A percentile compares a stretch with the other conserved stretches of the same genome.
These are phyloP conservation scores for Fonsecaea nubica DNA, from an alignment of 2,329 filamentous ascomycete genomes.

Conservation along the genomic window DNA sequence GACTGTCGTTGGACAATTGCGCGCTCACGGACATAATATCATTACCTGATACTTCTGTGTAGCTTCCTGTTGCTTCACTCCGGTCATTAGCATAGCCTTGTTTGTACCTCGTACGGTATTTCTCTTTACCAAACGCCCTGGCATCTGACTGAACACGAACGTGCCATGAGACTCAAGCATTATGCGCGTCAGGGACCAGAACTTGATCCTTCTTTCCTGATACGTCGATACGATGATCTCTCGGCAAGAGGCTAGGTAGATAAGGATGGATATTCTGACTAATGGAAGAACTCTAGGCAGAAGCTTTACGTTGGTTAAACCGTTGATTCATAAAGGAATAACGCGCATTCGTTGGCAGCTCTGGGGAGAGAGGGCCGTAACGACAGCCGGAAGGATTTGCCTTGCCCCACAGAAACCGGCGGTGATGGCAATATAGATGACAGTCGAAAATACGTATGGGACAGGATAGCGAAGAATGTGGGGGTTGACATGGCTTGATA, in stretches of 20 bases:
- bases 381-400: too few species aligned
- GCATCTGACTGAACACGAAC: background rate
- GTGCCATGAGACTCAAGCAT: background rate
- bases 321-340: background rate
- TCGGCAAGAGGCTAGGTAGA: background rate
- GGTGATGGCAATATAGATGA: background rate
- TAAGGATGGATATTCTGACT: background rate
- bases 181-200: background rate
- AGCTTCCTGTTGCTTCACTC: background rate
- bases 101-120: background rate
- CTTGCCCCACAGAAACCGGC: background rate
- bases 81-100: background rate
- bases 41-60: background rate
- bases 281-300: background rate
- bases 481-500: background rate
- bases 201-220: background rate
- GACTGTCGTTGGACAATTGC: background rate
- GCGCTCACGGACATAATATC: background rate
- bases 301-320: background rate
- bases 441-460: background rate
- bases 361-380: background rate
- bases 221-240: background rate
- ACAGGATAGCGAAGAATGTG: background rate
- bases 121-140: background rate
- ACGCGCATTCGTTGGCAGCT: background rate